phyloP scores from a whole-genome alignment of 2,329 filamentous ascomycete genomes.

The Nothophaeocryptopus gaeumannii region DNA sequence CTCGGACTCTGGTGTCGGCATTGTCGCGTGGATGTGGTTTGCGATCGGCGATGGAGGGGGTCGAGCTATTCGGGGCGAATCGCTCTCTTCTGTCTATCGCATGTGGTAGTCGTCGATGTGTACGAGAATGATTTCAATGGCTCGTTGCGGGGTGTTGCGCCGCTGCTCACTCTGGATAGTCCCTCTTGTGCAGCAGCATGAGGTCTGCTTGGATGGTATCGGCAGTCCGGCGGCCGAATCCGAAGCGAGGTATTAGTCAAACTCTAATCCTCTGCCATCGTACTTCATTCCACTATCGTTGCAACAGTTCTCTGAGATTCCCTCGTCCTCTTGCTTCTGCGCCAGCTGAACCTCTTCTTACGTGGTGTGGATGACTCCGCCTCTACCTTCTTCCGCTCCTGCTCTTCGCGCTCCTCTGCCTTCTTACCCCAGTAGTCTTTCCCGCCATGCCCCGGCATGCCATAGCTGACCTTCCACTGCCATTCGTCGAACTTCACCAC shows the following conservation, averaged over 20 bases:
- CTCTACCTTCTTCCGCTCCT: slow-evolving; percentile 19
- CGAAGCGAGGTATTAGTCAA: too few species aligned
- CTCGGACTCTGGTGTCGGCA: slow-evolving; percentile 81
- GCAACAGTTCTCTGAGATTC: too few species aligned
- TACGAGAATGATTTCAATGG: slow-evolving; percentile 7
- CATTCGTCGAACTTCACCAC: slow-evolving; percentile 38
- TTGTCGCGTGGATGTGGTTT: slow-evolving; percentile 35
- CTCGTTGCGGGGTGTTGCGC: background rate
- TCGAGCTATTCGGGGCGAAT: background rate
- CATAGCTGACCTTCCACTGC: slow-evolving; percentile 44
- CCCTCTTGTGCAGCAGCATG: too few species aligned
- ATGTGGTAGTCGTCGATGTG: background rate
- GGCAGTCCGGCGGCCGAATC: too few species aligned
- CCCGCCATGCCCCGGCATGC: slow-evolving; percentile 26
- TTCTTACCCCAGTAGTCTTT: slow-evolving; percentile 32
- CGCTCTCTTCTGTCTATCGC: background rate
- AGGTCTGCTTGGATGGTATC: too few species aligned
- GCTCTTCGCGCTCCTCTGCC: slow-evolving; percentile 25
- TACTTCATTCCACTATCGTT: too few species aligned
- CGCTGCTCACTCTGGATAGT: too few species aligned
- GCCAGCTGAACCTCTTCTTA: slow-evolving; percentile 27
- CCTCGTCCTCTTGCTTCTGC: slow-evolving; percentile 22
- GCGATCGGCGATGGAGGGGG: background rate
- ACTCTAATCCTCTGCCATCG: too few species aligned
- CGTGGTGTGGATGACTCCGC: slow-evolving; percentile 4